Percentiles rank a stretch among this genome's conserved stretches.
Conservation (phyloP, 345 rosid genomes). For the Acer saccharum region DNA sequence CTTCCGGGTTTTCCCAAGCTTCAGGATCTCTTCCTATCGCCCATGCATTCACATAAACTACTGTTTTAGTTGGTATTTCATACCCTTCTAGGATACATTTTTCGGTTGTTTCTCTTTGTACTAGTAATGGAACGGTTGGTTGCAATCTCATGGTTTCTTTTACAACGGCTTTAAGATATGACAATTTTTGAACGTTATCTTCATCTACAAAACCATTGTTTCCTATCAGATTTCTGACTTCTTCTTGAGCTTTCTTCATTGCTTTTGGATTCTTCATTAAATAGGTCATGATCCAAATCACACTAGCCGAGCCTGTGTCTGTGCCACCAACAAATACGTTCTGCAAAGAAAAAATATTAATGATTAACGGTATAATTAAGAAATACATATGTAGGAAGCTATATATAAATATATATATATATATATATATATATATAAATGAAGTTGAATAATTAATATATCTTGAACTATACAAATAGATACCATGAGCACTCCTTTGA, state of each 20-base stretch:
- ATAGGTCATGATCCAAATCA: conserved; percentile 35
- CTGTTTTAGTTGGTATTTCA: too few relatives aligned
- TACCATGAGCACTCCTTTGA: conserved; percentile 43
- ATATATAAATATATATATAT: too few relatives aligned
- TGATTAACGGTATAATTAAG: background rate
- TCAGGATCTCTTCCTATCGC: too few relatives aligned
- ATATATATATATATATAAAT: background rate
- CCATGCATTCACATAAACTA: too few relatives aligned
- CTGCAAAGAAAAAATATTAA: conserved; percentile 5
- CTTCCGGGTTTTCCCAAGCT: too few relatives aligned
- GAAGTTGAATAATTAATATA: too few relatives aligned
- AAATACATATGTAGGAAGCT: too few relatives aligned
- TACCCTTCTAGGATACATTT: conserved; percentile 23
- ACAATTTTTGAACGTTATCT: conserved; percentile 20
- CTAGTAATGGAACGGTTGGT: conserved; percentile 27
- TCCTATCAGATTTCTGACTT: conserved; percentile 19
- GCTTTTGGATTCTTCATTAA: conserved; percentile 30
- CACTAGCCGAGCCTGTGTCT: conserved; percentile 23
- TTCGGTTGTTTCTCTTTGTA: conserved; percentile 30
- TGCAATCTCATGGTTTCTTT: conserved; percentile 38
- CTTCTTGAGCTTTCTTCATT: conserved; percentile 32
- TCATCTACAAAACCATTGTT: conserved; percentile 27
- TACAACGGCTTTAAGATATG: conserved; percentile 37
- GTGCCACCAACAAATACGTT: conserved; percentile 35
- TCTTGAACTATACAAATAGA: background rate